Evolutionary conservation across 805 yeast genomes (phyloP).

Genomic region (Kuraishia hungarica): DNA sequence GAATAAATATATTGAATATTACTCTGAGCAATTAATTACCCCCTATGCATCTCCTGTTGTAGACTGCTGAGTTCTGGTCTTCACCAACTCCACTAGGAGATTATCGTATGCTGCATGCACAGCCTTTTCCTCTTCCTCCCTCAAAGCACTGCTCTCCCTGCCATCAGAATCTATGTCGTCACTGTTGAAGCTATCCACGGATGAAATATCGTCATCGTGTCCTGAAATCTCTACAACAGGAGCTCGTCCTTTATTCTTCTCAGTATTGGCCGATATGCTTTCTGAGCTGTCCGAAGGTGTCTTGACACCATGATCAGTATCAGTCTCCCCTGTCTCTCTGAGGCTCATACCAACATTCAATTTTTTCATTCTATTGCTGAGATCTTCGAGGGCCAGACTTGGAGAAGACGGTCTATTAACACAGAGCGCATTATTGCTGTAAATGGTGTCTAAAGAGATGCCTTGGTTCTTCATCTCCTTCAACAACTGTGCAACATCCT

Average conservation of each 20-base stretch:
- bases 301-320: not conserved
- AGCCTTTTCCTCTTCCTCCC: not conserved
- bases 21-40: not conserved
- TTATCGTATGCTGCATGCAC: not conserved
- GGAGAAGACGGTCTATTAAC: not conserved
- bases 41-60: not conserved
- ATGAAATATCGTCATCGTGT: not conserved
- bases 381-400: not conserved
- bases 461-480: conserved; percentile 31
- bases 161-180: not conserved
- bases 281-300: not conserved
- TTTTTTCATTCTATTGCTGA: not conserved
- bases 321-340: not conserved
- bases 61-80: not conserved
- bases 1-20: no score
- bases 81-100: not conserved
- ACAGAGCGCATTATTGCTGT: conserved; percentile 4
- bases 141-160: not conserved
- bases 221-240: not conserved
- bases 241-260: not conserved
- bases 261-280: not conserved
- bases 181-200: not conserved
- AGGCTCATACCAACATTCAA: not conserved
- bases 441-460: conserved; percentile 26
- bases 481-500: conserved; percentile 27